A percentile compares a stretch with the other conserved stretches of the same genome.
Evolutionary conservation across 2,329 filamentous ascomycete genomes (phyloP).

Genomic region (Colletotrichum sp.): DNA sequence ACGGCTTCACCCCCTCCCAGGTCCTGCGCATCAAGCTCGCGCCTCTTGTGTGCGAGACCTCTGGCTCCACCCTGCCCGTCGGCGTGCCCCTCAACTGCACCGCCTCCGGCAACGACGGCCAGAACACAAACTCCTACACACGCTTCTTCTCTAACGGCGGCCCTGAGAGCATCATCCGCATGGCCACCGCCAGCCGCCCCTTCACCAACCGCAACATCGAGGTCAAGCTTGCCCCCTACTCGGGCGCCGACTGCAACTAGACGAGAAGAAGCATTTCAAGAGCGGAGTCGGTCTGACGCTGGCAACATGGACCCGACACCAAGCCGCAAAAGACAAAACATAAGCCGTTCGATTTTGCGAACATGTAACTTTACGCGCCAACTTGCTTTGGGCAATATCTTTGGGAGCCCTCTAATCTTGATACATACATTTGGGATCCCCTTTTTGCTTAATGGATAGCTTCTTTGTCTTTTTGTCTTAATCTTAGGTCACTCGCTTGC

Average conservation of each 20-base stretch:
- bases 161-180: background rate
- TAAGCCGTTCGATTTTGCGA: background rate
- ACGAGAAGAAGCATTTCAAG: background rate
- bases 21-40: constrained; percentile 7
- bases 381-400: background rate
- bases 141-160: constrained; percentile 3
- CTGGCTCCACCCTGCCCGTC: background rate
- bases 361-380: background rate
- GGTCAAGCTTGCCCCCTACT: background rate
- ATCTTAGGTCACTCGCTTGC: background rate
- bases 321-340: background rate
- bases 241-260: background rate
- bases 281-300: background rate
- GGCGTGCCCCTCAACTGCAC: constrained; percentile 5
- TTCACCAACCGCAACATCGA: background rate
- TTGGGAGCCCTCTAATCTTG: background rate
- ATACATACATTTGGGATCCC: background rate
- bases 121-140: background rate
- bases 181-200: background rate
- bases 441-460: background rate
- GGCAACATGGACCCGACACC: background rate
- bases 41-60: background rate
- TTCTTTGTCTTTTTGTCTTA: background rate
- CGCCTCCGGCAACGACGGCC: constrained; percentile 9
- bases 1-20: constrained; percentile 4